Base-by-base conservation (phyloP, 371 early-diverging fungal genomes). In the Haplosporangium sp. region DNA sequence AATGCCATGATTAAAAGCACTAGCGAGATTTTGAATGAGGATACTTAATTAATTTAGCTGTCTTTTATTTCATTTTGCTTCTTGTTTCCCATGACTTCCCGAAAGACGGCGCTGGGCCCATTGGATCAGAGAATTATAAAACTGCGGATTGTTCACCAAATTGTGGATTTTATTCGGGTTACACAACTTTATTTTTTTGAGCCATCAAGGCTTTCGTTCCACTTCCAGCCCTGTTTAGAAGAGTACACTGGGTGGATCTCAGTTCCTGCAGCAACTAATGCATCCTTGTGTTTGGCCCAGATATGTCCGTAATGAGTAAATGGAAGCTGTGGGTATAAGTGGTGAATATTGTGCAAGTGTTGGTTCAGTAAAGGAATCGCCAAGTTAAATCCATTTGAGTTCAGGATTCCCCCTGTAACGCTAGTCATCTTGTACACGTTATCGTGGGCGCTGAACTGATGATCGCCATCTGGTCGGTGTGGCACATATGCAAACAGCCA, bases 401-500 rank as follows among this genome's bases (percentile, higher is more conserved):
- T 48, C 47, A 79, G 61, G 47, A 79, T 71, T 5, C 81, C 81
- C 1, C 81, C 81, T 1, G 81, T 74, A 8, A 74, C 81, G 60
- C 45, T 74, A 13, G 81, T 79, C 69, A 71, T 79, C 62, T 79
- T 79, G 71, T 79, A 79, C 27, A 79, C 64, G 52, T 79, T 79
- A 34, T 71, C 81, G 19, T 52, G 63, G 15, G 74, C 74, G 39
- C 34, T 72, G 60, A 35, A 77, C 52, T 72, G 56, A 11, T 69
- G 78, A 34, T 71, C 81, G 1, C 71, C 74, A 47, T 66, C 78
- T 0, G 71, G 56, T 15, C 74, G 67, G 47, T 79, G 81, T 3
- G 81, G 75, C 62, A 79, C 81, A 39, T 79, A 79, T 1, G 74
- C 81, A 47, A 74, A 79, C 2, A 79, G 40, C 81, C 81, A 79